These are phyloP conservation scores for Botrytis tulipae DNA, from an alignment of 2,329 filamentous ascomycete genomes.

Conservation along the genomic window DNA sequence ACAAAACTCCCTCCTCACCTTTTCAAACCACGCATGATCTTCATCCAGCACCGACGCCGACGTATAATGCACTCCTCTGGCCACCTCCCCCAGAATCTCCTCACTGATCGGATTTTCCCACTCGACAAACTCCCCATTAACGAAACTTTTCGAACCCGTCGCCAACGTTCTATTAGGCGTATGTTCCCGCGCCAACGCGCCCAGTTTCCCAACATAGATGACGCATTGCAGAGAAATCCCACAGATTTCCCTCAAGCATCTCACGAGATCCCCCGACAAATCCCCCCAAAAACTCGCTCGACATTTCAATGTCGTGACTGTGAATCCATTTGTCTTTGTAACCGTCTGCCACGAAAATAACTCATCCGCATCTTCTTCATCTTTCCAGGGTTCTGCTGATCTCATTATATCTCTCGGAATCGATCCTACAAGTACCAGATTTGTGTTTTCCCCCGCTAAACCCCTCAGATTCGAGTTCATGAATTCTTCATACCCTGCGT, in stretches of 20 bases:
- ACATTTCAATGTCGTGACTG: neutral
- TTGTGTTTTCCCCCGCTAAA: neutral
- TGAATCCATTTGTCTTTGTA: neutral
- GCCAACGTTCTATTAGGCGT: neutral
- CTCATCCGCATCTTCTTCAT: neutral
- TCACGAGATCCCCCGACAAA: neutral
- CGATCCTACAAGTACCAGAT: neutral
- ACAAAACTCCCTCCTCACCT: neutral
- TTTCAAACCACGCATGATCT: neutral
- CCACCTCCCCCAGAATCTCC: neutral
- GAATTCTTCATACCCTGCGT: neutral
- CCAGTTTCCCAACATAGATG: neutral
- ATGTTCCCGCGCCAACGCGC: neutral
- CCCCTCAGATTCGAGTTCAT: neutral
- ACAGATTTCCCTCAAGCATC: neutral
- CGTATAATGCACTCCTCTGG: neutral
- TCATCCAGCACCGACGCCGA: constrained; percentile 6
- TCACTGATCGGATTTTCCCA: neutral
- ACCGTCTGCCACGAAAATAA: neutral
- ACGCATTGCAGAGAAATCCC: neutral
- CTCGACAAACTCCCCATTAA: neutral
- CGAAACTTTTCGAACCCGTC: neutral
- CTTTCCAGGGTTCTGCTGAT: neutral
- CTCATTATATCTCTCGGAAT: neutral
- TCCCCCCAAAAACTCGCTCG: neutral